Percentiles rank a stretch among this genome's conserved stretches.
Conservation (phyloP, 2,329 filamentous ascomycete genomes). For the Aspergillus ruber region DNA sequence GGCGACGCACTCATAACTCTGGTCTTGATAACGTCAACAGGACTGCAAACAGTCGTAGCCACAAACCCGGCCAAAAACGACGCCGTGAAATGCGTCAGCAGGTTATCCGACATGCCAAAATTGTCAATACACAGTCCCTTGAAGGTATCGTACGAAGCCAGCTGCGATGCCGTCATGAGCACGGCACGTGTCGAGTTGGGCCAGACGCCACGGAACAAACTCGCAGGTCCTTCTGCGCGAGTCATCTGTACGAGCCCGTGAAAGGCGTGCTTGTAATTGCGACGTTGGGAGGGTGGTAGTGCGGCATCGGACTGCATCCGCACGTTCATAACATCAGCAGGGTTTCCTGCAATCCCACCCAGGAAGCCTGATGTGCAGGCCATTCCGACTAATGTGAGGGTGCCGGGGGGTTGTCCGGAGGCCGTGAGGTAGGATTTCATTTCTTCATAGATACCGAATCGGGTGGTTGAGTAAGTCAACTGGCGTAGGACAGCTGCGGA, state of each 20-base stretch:
- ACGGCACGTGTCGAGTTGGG: slow-evolving; percentile 57
- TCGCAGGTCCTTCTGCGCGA: slow-evolving; percentile 69
- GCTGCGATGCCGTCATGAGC: slow-evolving; percentile 60
- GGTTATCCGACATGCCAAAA: slow-evolving; percentile 49
- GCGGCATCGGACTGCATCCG: slow-evolving; percentile 94
- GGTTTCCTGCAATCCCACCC: slow-evolving; percentile 86
- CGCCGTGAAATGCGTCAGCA: slow-evolving; percentile 57
- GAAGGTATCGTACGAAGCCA: slow-evolving; percentile 60
- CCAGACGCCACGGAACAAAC: slow-evolving; percentile 71
- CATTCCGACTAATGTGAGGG: slow-evolving; percentile 73
- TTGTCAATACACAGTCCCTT: slow-evolving; percentile 51
- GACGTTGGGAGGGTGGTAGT: slow-evolving; percentile 63
- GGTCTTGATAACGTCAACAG: slow-evolving; percentile 63
- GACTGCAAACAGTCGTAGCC: slow-evolving; percentile 61
- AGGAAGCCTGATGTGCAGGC: slow-evolving; percentile 78
- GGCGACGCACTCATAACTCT: slow-evolving; percentile 54
- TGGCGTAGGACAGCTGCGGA: slow-evolving; percentile 90
- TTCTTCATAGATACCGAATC: slow-evolving; percentile 94
- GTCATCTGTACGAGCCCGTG: slow-evolving; percentile 83
- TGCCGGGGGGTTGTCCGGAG: slow-evolving; percentile 52
- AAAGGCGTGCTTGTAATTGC: slow-evolving; percentile 84
- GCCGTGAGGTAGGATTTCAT: slow-evolving; percentile 66
- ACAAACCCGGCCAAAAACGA: slow-evolving; percentile 60
- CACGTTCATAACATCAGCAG: slow-evolving; percentile 93
- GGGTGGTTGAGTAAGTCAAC: slow-evolving; percentile 90